A percentile compares a stretch with the other conserved stretches of the same genome.
Conservation (phyloP, 1,139 yeast species). For the Magnusiomyces sp. region DNA sequence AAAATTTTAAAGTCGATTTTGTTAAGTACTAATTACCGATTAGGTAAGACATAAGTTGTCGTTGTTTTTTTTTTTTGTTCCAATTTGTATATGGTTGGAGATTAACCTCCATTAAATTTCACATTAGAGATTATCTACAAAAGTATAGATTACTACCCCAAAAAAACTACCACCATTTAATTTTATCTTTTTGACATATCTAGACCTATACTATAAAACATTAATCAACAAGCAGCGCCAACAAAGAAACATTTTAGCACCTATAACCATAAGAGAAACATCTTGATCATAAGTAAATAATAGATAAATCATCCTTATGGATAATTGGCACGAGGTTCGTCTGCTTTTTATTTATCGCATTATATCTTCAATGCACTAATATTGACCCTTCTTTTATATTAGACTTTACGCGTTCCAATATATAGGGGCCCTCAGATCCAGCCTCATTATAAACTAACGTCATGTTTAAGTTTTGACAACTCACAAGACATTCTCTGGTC, state of each 20-base stretch:
- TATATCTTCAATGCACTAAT: slow-evolving; percentile 4
- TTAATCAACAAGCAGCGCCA: too few relatives aligned
- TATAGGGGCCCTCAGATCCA: slow-evolving; percentile 17
- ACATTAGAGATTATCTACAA: too few relatives aligned
- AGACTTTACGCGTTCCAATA: slow-evolving; percentile 23
- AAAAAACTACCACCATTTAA: too few relatives aligned
- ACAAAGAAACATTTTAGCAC: not conserved
- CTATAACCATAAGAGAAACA: slow-evolving; percentile 3
- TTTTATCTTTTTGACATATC: too few relatives aligned
- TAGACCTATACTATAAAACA: too few relatives aligned
- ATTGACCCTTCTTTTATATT: slow-evolving; percentile 2
- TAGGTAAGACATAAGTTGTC: too few relatives aligned
- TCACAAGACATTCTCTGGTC: slow-evolving; percentile 73
- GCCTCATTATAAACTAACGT: slow-evolving; percentile 30
- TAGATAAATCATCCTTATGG: slow-evolving; percentile 29
- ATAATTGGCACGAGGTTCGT: slow-evolving; percentile 42
- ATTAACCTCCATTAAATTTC: too few relatives aligned
- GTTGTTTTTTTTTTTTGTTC: too few relatives aligned
- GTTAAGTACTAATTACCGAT: too few relatives aligned
- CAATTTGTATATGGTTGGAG: too few relatives aligned
- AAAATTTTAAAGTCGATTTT: too few relatives aligned
- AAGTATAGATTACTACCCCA: too few relatives aligned
- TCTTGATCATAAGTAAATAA: slow-evolving; percentile 1
- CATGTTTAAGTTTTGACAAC: slow-evolving; percentile 49
- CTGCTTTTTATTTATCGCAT: not conserved